Conservation (phyloP, 1,284 basidiomycete genomes). For the Coriolopsis trogii region DNA sequence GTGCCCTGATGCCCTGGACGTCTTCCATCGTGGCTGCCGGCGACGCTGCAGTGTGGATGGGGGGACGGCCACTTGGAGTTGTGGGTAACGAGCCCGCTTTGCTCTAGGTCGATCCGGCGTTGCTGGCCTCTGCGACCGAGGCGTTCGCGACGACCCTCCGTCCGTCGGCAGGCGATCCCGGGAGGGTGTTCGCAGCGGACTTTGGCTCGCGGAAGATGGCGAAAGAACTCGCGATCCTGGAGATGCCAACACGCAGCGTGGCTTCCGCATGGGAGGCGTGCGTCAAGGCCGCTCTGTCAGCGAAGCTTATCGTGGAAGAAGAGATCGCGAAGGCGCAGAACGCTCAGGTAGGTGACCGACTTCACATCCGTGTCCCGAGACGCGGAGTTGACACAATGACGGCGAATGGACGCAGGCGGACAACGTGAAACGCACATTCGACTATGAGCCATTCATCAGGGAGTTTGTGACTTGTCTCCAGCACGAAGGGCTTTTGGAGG, state of each 20-base stretch:
- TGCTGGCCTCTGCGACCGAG: constrained; percentile 35
- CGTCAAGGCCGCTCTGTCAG: constrained; percentile 42
- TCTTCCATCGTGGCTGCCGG: too few relatives aligned
- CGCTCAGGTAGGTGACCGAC: constrained; percentile 45
- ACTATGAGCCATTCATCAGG: constrained; percentile 62
- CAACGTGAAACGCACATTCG: constrained; percentile 56
- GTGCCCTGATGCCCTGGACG: neutral
- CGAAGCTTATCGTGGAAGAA: constrained; percentile 52
- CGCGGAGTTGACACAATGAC: too few relatives aligned
- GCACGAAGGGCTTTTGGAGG: constrained; percentile 48
- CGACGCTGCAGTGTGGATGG: too few relatives aligned
- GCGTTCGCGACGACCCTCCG: constrained; percentile 39
- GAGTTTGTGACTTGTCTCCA: constrained; percentile 49
- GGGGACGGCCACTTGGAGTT: neutral
- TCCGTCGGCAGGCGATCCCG: constrained; percentile 20
- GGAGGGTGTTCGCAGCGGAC: constrained; percentile 40
- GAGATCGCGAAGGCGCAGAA: constrained; percentile 48
- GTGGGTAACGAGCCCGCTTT: neutral
- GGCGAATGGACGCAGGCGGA: constrained; percentile 48
- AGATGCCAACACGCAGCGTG: constrained; percentile 43
- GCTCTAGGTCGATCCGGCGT: constrained; percentile 41
- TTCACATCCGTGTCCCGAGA: neutral
- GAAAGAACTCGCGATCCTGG: constrained; percentile 46
- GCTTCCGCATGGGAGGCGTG: constrained; percentile 49
- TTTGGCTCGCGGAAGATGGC: constrained; percentile 50